A percentile compares a stretch with the other conserved stretches of the same genome.
Evolutionary conservation across 2,329 filamentous ascomycete species (phyloP).

Genomic region (Colletotrichum sp.): DNA sequence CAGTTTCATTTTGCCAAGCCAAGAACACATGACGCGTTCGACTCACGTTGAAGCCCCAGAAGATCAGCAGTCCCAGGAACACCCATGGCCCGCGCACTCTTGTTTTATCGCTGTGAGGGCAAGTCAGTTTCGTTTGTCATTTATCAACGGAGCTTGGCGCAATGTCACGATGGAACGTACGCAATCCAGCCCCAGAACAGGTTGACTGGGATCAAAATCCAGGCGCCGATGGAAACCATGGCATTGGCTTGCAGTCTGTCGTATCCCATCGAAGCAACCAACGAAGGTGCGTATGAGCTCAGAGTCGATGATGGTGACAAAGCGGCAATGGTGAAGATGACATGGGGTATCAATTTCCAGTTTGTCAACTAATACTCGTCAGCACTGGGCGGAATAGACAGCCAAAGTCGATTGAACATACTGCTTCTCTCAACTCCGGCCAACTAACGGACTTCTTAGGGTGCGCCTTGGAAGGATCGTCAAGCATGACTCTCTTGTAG

Average conservation of each 20-base stretch:
- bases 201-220: constrained; percentile 37
- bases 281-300: constrained; percentile 32
- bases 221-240: constrained; percentile 39
- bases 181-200: constrained; percentile 33
- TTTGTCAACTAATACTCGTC: constrained; percentile 35
- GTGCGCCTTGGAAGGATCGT: constrained; percentile 40
- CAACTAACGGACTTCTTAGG: constrained; percentile 32
- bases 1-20: neutral
- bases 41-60: constrained; percentile 30
- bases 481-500: constrained; percentile 33
- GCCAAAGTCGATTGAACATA: constrained; percentile 22
- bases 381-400: neutral
- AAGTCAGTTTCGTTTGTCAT: neutral
- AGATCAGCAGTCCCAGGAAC: constrained; percentile 29
- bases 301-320: constrained; percentile 33
- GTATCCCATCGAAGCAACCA: constrained; percentile 40
- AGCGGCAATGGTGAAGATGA: constrained; percentile 32
- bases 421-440: constrained; percentile 37
- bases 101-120: constrained; percentile 22
- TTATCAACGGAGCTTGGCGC: neutral
- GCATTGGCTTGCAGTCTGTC: constrained; percentile 37
- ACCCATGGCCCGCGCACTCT: constrained; percentile 29
- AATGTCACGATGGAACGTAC: neutral
- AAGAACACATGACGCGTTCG: neutral
- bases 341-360: constrained; percentile 39